Base-by-base conservation (phyloP, 176 grass and related monocot species). In the Tillandsia fasciculata region DNA sequence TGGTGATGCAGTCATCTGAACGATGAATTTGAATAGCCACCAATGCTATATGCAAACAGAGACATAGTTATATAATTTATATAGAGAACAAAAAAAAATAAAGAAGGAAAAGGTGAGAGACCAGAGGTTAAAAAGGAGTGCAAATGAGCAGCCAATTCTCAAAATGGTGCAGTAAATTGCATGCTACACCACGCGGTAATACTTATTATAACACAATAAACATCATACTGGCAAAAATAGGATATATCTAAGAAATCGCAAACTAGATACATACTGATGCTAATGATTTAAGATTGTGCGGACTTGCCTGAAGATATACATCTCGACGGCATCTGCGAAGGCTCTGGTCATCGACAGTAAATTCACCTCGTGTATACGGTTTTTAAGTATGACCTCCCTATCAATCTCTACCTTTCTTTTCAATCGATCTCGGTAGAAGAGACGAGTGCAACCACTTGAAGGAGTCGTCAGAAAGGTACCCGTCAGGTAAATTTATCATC, bases 401-500 rank as follows among this genome's bases (percentile, higher is more conserved):
- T 61, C 56, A 61, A 61, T 61, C 56, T 61, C 56, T 42, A 42
- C 33, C 33, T 42, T 42, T 42, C 17, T 20, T 17, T 17, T 17
- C n/a, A 57, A 57, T 57, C 1, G 53, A 57, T 57, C 53, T 61
- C 9, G 1, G 9, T 61, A 61, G 56, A 61, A 61, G 56, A 61
- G 56, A 0, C 12, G 7, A 61, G 56, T 61, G 56, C 7, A 61
- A 61, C 56, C 56, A n/a, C 8, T 18, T 20, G 2, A 20, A 61
- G 56, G 15, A 42, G 33, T 42, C 33, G 33, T 42, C 52, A 61
- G 56, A 17, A 59, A 18, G 56, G 22, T 23, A 9, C 22, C 22
- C 54, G 72, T 47, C 28, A 28, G 72, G 54, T 68, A 72, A 22
- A 77, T 69, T 53, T 53, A 70, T 65, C 65, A 78, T 58, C n/a